Conservation (phyloP, 2,329 filamentous ascomycete species). For the Magnaporthiopsis incrustans region DNA sequence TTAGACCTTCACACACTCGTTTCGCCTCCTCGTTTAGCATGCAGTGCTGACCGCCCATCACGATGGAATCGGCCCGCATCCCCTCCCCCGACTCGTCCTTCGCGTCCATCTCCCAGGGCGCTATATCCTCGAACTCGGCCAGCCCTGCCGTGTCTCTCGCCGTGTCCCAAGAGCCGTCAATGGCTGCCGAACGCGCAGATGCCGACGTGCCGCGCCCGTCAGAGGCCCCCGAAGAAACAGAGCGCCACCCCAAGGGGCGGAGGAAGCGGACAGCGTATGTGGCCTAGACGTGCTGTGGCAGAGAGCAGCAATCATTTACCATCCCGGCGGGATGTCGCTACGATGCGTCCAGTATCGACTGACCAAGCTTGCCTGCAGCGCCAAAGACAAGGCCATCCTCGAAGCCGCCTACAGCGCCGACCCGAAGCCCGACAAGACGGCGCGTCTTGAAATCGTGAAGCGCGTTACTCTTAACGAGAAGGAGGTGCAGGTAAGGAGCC, state of each 20-base stretch:
- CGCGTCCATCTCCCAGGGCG: constrained; percentile 5
- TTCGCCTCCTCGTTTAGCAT: not conserved
- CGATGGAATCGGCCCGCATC: constrained; percentile 3
- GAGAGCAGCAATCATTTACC: not conserved
- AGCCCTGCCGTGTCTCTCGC: constrained; percentile 9
- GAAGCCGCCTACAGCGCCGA: constrained; percentile 80
- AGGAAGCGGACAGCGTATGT: constrained; percentile 57
- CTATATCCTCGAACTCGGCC: constrained; percentile 11
- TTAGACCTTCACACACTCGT: not conserved
- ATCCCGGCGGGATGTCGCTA: not conserved
- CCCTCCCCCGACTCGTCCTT: constrained; percentile 10
- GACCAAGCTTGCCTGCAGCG: constrained; percentile 37
- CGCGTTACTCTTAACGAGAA: constrained; percentile 88
- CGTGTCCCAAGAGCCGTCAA: constrained; percentile 13
- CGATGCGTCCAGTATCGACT: constrained; percentile 4
- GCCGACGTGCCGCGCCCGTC: not conserved
- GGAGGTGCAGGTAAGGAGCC: constrained; percentile 78
- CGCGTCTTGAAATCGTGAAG: constrained; percentile 75
- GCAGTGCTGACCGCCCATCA: not conserved
- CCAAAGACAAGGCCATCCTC: constrained; percentile 81
- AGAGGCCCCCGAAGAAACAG: constrained; percentile 10
- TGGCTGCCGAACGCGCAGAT: constrained; percentile 2
- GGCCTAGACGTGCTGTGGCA: not conserved
- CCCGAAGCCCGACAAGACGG: constrained; percentile 84
- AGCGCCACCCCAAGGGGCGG: constrained; percentile 50